A percentile compares a stretch with the other conserved stretches of the same genome.
These are phyloP conservation scores for Candida buenavistaensis DNA, from an alignment of 1,139 yeast species.

Conservation along the genomic window DNA sequence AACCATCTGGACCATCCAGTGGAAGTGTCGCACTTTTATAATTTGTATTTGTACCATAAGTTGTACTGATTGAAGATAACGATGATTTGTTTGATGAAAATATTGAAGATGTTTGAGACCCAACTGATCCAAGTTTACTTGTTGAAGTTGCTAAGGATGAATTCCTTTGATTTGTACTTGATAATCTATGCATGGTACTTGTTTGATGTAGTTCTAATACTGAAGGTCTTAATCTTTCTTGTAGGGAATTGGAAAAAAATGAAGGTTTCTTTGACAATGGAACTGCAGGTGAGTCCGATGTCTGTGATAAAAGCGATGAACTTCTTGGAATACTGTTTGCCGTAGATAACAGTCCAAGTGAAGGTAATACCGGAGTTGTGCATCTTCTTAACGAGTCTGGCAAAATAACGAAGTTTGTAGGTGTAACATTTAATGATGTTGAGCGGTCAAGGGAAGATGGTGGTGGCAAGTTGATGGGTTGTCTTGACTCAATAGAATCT, in stretches of 20 bases:
- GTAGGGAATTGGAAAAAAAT: conserved; percentile 20
- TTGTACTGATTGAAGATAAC: conserved; percentile 31
- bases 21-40: too few species aligned
- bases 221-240: conserved; percentile 43
- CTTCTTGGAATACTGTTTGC: conserved; percentile 1
- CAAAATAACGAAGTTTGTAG: conserved; percentile 4
- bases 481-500: not conserved
- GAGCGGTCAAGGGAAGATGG: conserved; percentile 11
- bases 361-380: conserved; percentile 8
- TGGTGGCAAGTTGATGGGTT: conserved; percentile 9
- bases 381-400: conserved; percentile 3
- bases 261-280: conserved; percentile 19
- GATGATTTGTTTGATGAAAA: conserved; percentile 36
- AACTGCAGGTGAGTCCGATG: conserved; percentile 7
- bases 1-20: too few species aligned
- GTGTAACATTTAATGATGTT: conserved; percentile 8
- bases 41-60: conserved; percentile 14
- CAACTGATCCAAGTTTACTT: conserved; percentile 22
- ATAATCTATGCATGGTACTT: conserved; percentile 3
- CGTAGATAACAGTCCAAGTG: conserved; percentile 7
- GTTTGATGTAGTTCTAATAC: conserved; percentile 37
- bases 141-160: not conserved
- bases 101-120: conserved; percentile 30
- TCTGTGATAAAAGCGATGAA: conserved; percentile 1
- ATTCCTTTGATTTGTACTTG: not conserved